Conservation (phyloP, 208 protist genomes). For the Trichomonas vaginalis region DNA sequence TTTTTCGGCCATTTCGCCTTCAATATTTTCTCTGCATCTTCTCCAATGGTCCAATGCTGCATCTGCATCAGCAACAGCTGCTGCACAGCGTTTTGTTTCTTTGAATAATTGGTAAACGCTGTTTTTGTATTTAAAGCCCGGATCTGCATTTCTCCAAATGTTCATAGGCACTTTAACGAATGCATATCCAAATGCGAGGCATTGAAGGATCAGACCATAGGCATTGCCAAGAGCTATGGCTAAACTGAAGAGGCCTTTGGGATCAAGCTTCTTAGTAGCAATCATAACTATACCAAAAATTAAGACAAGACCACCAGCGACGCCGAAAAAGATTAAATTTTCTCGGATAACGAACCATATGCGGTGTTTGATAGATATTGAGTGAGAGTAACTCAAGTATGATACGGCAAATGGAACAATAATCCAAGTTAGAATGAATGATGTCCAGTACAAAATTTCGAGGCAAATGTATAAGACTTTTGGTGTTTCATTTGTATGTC, state of each 20-base stretch:
- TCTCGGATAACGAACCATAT: neutral
- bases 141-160: neutral
- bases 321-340: neutral
- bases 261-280: neutral
- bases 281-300: neutral
- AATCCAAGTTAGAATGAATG: neutral
- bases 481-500: neutral
- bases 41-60: neutral
- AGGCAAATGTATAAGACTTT: neutral
- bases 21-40: neutral
- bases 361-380: neutral
- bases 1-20: neutral
- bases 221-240: neutral
- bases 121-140: neutral
- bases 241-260: neutral
- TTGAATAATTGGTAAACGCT: neutral
- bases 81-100: neutral
- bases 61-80: neutral
- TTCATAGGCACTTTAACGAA: neutral
- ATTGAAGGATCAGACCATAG: neutral
- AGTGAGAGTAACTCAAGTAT: neutral
- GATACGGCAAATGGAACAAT: neutral
- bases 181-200: neutral
- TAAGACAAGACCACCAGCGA: neutral
- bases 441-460: neutral